These are phyloP conservation scores for Saturnispora quitensis DNA, from an alignment of 805 yeast genomes.

Conservation along the genomic window DNA sequence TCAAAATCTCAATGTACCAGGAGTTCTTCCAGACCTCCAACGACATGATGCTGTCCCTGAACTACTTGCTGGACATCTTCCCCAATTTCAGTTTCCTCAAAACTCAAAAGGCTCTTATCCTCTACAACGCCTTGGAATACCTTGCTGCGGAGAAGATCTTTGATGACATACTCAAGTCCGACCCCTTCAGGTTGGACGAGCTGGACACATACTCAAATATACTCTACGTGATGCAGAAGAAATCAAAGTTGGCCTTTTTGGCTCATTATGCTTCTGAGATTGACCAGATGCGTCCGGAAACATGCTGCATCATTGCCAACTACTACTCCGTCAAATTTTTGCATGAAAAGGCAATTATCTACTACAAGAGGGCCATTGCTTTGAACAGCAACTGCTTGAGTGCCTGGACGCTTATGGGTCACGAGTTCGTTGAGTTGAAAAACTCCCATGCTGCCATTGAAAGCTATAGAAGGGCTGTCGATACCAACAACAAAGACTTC, in stretches of 20 bases:
- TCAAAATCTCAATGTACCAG: constrained; percentile 59
- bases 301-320: constrained; percentile 90
- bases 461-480: constrained; percentile 87
- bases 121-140: constrained; percentile 81
- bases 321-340: constrained; percentile 86
- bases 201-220: constrained; percentile 92
- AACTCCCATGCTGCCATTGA: constrained; percentile 97
- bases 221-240: constrained; percentile 86
- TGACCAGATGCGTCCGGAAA: constrained; percentile 85
- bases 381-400: constrained; percentile 71
- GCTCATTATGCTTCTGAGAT: constrained; percentile 79
- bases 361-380: constrained; percentile 81
- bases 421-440: constrained; percentile 92
- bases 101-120: constrained; percentile 73
- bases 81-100: constrained; percentile 70
- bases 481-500: constrained; percentile 79
- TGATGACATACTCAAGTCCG: constrained; percentile 60
- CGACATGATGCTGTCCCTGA: constrained; percentile 41
- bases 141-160: constrained; percentile 69
- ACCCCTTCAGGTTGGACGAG: constrained; percentile 85
- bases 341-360: constrained; percentile 90
- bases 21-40: constrained; percentile 67
- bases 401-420: constrained; percentile 99
- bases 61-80: constrained; percentile 41
- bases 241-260: constrained; percentile 70